A percentile compares a stretch with the other conserved stretches of the same genome.
Conservation (phyloP, 495 filamentous ascomycete species). For the Margaritispora aquatica region DNA sequence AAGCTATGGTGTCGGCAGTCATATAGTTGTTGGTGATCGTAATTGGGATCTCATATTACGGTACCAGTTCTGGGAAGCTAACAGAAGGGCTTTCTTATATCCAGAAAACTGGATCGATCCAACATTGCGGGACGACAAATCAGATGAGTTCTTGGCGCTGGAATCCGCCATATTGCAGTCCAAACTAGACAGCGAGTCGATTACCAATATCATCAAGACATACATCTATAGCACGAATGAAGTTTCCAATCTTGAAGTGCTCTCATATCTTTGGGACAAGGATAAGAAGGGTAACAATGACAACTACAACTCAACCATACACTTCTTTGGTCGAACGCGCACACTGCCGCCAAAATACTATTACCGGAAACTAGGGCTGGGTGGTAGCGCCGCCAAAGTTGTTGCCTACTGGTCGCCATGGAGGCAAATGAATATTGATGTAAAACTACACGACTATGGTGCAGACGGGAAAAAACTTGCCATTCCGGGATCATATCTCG, state of each 20-base stretch:
- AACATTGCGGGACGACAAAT: slow-evolving; percentile 34
- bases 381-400: neutral
- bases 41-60: slow-evolving; percentile 24
- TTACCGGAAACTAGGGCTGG: neutral
- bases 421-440: neutral
- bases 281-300: neutral
- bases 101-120: slow-evolving; percentile 38
- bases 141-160: slow-evolving; percentile 23
- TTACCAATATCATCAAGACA: slow-evolving; percentile 10
- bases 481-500: neutral
- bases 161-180: slow-evolving; percentile 26
- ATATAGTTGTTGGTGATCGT: slow-evolving; percentile 13
- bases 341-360: slow-evolving; percentile 15
- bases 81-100: slow-evolving; percentile 33
- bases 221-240: slow-evolving; percentile 21
- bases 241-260: slow-evolving; percentile 22
- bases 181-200: slow-evolving; percentile 13
- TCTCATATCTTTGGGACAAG: neutral
- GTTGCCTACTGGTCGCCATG: neutral
- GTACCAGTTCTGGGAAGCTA: slow-evolving; percentile 31
- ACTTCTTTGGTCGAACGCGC: slow-evolving; percentile 18
- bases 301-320: neutral
- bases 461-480: neutral
- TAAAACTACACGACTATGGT: neutral
- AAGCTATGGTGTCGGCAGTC: neutral